These are phyloP conservation scores for Pneumocystis wakefieldiae DNA, from an alignment of 1,139 yeast species.

Conservation along the genomic window DNA sequence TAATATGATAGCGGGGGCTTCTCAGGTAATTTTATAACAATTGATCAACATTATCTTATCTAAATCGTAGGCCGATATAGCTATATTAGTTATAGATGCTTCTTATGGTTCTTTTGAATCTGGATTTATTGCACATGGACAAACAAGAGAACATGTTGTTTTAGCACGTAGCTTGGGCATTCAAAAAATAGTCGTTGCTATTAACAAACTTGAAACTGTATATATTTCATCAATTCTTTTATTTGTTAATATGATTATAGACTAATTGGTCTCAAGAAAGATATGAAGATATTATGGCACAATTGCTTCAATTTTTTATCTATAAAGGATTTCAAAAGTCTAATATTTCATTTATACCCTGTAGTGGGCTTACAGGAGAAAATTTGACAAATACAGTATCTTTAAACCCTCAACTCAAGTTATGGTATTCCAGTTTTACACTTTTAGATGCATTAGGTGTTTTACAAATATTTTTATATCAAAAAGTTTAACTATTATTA, in stretches of 20 bases:
- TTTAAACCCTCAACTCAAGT: conserved; percentile 26
- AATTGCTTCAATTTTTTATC: conserved; percentile 45
- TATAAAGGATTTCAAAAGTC: conserved; percentile 43
- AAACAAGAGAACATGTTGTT: conserved; percentile 83
- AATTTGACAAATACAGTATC: conserved; percentile 34
- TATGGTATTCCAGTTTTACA: conserved; percentile 20
- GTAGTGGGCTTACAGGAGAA: conserved; percentile 72
- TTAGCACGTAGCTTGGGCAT: conserved; percentile 75
- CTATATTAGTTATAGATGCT: conserved; percentile 62
- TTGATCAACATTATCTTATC: conserved; percentile 29
- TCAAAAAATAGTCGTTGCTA: conserved; percentile 56
- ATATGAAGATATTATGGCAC: conserved; percentile 44
- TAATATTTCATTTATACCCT: conserved; percentile 58
- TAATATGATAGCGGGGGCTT: conserved; percentile 95
- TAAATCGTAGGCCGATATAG: conserved; percentile 39
- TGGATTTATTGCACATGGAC: conserved; percentile 77
- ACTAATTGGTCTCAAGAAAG: conserved; percentile 53
- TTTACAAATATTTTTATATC: background rate
- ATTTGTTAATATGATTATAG: background rate
- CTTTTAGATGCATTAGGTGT: conserved; percentile 33
- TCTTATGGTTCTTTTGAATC: conserved; percentile 76
- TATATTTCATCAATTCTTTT: background rate
- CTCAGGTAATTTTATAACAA: conserved; percentile 47
- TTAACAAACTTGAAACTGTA: conserved; percentile 73
- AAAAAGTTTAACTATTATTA: conserved; percentile 20